These are phyloP conservation scores for Spergularia azorica DNA, from an alignment of 179 eudicot genomes.

Conservation along the genomic window DNA sequence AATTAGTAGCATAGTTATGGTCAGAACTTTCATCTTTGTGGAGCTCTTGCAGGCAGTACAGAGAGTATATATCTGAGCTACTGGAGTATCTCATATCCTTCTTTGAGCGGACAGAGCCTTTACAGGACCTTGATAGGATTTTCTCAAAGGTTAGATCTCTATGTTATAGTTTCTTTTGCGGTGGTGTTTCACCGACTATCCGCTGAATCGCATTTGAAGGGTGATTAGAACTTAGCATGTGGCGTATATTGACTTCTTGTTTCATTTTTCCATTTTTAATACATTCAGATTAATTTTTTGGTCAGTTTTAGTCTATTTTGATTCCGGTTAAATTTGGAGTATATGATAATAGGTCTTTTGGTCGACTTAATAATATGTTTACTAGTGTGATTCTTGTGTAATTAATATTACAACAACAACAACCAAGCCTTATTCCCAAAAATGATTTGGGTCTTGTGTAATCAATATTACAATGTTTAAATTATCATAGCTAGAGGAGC, in stretches of 20 bases:
- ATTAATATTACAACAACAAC: too few species aligned
- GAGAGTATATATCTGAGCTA: constrained; percentile 70
- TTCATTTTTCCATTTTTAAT: background rate
- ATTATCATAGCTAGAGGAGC: background rate
- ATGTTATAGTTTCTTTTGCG: background rate
- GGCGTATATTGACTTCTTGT: background rate
- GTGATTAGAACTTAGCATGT: background rate
- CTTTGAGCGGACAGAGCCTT: constrained; percentile 89
- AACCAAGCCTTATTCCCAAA: too few species aligned
- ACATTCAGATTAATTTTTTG: background rate
- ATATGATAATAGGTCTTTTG: too few species aligned
- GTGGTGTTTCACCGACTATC: background rate
- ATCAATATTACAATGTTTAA: background rate
- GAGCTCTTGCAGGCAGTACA: constrained; percentile 65
- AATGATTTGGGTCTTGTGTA: too few species aligned
- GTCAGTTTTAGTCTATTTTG: background rate
- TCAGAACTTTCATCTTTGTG: constrained; percentile 12
- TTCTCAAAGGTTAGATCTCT: constrained; percentile 71
- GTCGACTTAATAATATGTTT: too few species aligned
- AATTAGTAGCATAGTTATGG: background rate
- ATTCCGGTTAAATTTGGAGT: too few species aligned
- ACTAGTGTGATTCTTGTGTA: background rate
- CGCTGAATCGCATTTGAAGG: constrained; percentile 1
- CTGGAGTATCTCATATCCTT: constrained; percentile 76
- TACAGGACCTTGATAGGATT: constrained; percentile 91